Evolutionary conservation across 768 basidiomycete species (phyloP).

Genomic region (Calocybe gangraenosa): DNA sequence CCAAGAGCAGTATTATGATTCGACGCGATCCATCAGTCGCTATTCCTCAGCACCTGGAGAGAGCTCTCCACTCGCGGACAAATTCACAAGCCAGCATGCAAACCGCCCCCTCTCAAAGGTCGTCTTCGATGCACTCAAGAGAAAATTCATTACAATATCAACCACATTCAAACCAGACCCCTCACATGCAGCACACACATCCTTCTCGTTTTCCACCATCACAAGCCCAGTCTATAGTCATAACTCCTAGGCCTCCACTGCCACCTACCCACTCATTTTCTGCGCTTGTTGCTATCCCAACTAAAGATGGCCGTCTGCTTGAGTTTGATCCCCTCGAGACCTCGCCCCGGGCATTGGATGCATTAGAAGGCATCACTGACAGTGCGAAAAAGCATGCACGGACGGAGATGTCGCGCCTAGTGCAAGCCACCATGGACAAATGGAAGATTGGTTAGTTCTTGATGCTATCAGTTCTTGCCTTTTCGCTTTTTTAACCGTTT

Average conservation of each 20-base stretch:
- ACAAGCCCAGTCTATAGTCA: conserved; percentile 21
- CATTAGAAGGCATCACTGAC: conserved; percentile 72
- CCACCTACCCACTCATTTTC: conserved; percentile 37
- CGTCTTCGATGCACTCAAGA: conserved; percentile 38
- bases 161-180: conserved; percentile 15
- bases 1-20: conserved; percentile 58
- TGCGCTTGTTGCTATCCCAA: conserved; percentile 74
- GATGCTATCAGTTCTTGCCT: background rate
- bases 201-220: conserved; percentile 21
- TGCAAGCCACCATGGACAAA: conserved; percentile 70
- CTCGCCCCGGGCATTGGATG: conserved; percentile 68
- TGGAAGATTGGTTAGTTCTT: conserved; percentile 62
- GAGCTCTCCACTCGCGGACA: conserved; percentile 38
- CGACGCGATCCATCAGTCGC: conserved; percentile 52
- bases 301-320: conserved; percentile 75
- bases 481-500: conserved; percentile 1
- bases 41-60: conserved; percentile 22
- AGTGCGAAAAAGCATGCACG: conserved; percentile 82
- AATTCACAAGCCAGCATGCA: conserved; percentile 50
- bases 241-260: conserved; percentile 31
- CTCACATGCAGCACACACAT: conserved; percentile 16
- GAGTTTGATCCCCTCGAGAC: conserved; percentile 82
- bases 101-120: conserved; percentile 31
- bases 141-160: conserved; percentile 32
- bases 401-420: conserved; percentile 68